Conservation (phyloP, 768 basidiomycete species). For the Pisolithus sp. region DNA sequence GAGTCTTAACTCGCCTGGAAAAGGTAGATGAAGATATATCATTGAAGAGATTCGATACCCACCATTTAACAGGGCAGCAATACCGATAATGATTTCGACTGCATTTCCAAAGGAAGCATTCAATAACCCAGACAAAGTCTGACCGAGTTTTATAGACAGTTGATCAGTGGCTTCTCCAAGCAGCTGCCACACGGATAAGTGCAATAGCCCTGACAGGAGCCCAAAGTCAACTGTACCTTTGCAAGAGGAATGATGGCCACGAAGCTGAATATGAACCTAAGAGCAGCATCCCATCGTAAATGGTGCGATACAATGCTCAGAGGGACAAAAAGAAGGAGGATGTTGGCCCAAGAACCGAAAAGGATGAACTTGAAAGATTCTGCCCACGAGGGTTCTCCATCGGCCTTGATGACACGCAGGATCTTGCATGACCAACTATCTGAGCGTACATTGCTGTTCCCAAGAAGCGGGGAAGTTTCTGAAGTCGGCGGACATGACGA, state of each 20-base stretch:
- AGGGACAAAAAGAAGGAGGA: constrained; percentile 77
- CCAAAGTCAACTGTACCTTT: constrained; percentile 43
- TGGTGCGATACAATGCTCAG: constrained; percentile 60
- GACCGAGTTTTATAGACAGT: constrained; percentile 69
- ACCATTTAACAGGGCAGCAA: constrained; percentile 81
- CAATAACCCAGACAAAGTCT: constrained; percentile 80
- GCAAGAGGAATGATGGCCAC: constrained; percentile 84
- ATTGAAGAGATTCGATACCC: constrained; percentile 4
- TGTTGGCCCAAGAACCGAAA: constrained; percentile 63
- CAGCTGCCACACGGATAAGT: constrained; percentile 35
- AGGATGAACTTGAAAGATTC: constrained; percentile 55
- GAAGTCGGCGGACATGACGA: constrained; percentile 24
- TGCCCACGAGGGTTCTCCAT: constrained; percentile 58
- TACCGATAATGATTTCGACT: constrained; percentile 84
- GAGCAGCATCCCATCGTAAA: constrained; percentile 65
- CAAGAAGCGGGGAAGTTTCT: constrained; percentile 46
- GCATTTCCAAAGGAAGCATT: constrained; percentile 84
- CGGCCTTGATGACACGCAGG: constrained; percentile 41
- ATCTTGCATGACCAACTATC: constrained; percentile 26
- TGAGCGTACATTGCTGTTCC: constrained; percentile 30
- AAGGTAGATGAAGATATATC: constrained; percentile 3
- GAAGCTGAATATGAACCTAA: constrained; percentile 73
- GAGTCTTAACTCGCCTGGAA: constrained; percentile 71
- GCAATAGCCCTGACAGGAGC: neutral
- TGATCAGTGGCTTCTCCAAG: constrained; percentile 81